Percentiles rank a stretch among this genome's conserved stretches.
Evolutionary conservation across 306 rosid genomes (phyloP).

Genomic region (Sindora glabra): DNA sequence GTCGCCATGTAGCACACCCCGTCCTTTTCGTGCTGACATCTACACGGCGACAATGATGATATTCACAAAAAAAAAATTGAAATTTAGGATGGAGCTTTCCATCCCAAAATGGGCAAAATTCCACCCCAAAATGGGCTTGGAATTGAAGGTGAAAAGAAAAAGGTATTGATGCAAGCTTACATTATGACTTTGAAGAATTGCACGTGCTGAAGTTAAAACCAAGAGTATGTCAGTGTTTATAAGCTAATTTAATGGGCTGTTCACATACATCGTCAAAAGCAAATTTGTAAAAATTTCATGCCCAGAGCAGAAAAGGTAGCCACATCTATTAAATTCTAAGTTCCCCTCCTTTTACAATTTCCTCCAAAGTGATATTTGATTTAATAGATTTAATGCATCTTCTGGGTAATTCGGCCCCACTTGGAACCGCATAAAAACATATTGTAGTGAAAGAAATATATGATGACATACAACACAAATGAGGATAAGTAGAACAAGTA

Average conservation of each 20-base stretch:
- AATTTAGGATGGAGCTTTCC: too few species aligned
- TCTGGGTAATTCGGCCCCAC: neutral
- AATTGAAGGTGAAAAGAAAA: constrained; percentile 6
- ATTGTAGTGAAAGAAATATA: neutral
- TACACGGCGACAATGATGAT: too few species aligned
- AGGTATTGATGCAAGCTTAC: constrained; percentile 39
- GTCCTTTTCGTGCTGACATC: too few species aligned
- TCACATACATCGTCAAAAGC: neutral
- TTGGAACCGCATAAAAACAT: constrained; percentile 9
- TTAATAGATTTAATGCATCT: neutral
- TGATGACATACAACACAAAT: neutral
- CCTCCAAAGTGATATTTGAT: neutral
- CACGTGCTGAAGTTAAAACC: constrained; percentile 53
- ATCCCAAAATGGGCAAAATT: too few species aligned
- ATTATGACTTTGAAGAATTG: constrained; percentile 66
- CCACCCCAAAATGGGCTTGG: too few species aligned
- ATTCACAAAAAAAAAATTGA: too few species aligned
- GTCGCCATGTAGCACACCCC: too few species aligned
- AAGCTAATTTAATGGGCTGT: neutral
- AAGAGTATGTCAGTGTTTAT: constrained; percentile 13
- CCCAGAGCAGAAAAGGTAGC: constrained; percentile 6
- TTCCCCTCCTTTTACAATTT: neutral
- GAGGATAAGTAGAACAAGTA: neutral
- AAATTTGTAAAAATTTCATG: neutral
- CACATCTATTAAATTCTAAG: neutral